Conservation (phyloP, 768 basidiomycete species). For the Lepiota venenata region DNA sequence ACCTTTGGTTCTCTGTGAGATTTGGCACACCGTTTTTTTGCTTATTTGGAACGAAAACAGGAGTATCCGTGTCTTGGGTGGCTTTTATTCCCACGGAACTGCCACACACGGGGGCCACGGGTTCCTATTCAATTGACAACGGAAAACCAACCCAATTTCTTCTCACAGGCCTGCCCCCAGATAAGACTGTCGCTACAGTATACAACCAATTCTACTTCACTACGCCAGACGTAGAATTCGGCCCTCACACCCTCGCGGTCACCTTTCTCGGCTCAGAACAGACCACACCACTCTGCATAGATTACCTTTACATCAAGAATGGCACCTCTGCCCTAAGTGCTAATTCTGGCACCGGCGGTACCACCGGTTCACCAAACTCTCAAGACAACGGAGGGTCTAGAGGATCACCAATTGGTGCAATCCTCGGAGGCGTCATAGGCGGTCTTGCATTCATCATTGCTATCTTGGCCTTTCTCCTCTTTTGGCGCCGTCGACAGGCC, state of each 20-base stretch:
- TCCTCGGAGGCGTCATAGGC: conserved; percentile 21
- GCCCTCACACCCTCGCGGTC: conserved; percentile 22
- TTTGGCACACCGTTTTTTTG: conserved; percentile 13
- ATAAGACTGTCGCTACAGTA: neutral
- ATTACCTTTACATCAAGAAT: conserved; percentile 22
- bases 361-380: neutral
- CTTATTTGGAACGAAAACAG: conserved; percentile 8
- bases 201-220: conserved; percentile 25
- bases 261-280: conserved; percentile 17
- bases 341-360: neutral
- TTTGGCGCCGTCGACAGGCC: conserved; percentile 13
- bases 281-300: conserved; percentile 23
- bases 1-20: no score
- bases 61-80: conserved; percentile 12
- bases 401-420: conserved; percentile 13
- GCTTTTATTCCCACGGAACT: conserved; percentile 10
- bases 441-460: conserved; percentile 17
- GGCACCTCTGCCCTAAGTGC: conserved; percentile 7
- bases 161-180: conserved; percentile 17
- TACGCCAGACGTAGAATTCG: conserved; percentile 16
- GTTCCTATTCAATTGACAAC: conserved; percentile 21
- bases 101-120: conserved; percentile 7
- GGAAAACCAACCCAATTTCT: conserved; percentile 15
- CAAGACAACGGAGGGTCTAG: neutral
- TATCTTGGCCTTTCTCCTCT: conserved; percentile 9